Evolutionary conservation across 148 eudicot genomes (phyloP).

Genomic region (Vaccinium corymbosum): DNA sequence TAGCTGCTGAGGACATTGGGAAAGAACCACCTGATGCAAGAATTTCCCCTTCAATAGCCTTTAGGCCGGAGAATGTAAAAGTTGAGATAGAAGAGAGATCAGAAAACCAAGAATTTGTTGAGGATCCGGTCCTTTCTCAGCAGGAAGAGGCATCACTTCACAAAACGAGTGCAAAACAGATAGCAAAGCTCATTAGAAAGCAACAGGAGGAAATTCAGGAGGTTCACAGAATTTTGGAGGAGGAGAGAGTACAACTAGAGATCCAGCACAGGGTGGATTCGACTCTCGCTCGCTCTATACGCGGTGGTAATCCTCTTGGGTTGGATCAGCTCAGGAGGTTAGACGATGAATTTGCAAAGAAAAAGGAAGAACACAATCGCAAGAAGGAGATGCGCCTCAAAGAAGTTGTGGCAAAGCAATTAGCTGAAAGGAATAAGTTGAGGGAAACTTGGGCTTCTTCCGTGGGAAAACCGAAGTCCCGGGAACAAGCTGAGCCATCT

Average conservation of each 20-base stretch:
- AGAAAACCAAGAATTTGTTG: constrained; percentile 21
- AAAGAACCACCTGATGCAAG: constrained; percentile 20
- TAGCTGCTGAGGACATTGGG: constrained; percentile 18
- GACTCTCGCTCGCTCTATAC: constrained; percentile 32
- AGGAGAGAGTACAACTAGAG: constrained; percentile 39
- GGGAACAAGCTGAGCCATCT: constrained; percentile 14
- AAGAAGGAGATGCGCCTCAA: constrained; percentile 33
- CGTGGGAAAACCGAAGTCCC: constrained; percentile 30
- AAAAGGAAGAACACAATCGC: constrained; percentile 37
- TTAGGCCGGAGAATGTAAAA: constrained; percentile 12
- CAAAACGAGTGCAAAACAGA: constrained; percentile 34
- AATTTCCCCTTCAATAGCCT: constrained; percentile 9
- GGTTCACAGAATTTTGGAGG: constrained; percentile 38
- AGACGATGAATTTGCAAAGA: constrained; percentile 40
- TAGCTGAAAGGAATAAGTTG: constrained; percentile 36
- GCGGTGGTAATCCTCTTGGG: constrained; percentile 29
- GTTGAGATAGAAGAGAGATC: constrained; percentile 25
- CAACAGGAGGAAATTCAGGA: constrained; percentile 45
- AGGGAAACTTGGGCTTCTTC: constrained; percentile 26
- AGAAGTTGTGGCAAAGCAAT: constrained; percentile 45
- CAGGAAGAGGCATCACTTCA: constrained; percentile 12
- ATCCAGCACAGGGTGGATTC: constrained; percentile 33
- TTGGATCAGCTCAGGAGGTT: constrained; percentile 40
- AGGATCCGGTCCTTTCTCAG: neutral
- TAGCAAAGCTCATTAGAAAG: constrained; percentile 30